Evolutionary conservation across 257 asterid species (phyloP).

Genomic region (Phtheirospermum japonicum): DNA sequence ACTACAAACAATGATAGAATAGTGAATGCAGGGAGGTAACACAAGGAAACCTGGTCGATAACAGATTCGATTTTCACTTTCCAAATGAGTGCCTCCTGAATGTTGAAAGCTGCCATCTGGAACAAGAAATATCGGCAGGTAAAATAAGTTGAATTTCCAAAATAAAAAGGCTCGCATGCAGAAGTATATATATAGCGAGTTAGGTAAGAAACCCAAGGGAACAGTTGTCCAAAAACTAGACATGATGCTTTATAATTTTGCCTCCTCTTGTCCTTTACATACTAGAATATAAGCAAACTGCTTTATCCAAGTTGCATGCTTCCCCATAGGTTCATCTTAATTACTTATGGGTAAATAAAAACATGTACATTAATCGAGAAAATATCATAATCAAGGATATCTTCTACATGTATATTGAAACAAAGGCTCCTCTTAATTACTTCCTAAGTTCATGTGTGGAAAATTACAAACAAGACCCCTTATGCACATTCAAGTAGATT

Average conservation of each 20-base stretch:
- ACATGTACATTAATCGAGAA: slow-evolving; percentile 1
- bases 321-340: background rate
- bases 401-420: slow-evolving; percentile 18
- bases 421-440: slow-evolving; percentile 22
- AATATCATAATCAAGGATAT: background rate
- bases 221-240: too few relatives aligned
- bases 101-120: slow-evolving; percentile 99
- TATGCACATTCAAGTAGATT: slow-evolving; percentile 20
- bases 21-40: slow-evolving; percentile 12
- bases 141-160: slow-evolving; percentile 22
- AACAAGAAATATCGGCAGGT: slow-evolving; percentile 30
- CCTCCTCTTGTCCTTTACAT: slow-evolving; percentile 7
- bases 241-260: background rate
- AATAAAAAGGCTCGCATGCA: slow-evolving; percentile 21
- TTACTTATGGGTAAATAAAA: slow-evolving; percentile 19
- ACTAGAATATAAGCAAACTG: slow-evolving; percentile 16
- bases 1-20: slow-evolving; percentile 20
- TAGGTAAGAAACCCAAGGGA: slow-evolving; percentile 18
- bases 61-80: slow-evolving; percentile 94
- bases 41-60: slow-evolving; percentile 74
- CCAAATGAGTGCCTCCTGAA: slow-evolving; percentile 97
- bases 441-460: background rate
- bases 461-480: slow-evolving; percentile 20
- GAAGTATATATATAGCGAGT: slow-evolving; percentile 2
- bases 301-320: background rate